Evolutionary conservation across 768 basidiomycete species (phyloP).

Genomic region (Pleurotus citrinopileatus): DNA sequence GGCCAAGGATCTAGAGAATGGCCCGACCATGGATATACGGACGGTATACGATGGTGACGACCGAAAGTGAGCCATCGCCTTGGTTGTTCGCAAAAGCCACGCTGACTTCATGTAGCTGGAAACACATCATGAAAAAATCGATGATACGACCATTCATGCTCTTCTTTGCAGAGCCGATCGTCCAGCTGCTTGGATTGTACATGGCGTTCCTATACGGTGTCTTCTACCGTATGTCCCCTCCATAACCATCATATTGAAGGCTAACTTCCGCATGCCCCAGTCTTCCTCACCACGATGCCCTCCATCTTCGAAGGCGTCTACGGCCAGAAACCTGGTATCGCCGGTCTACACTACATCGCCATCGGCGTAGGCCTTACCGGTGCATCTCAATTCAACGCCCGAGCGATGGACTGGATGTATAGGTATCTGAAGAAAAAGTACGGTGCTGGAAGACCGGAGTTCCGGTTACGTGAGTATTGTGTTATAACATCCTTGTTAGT

Average conservation of each 20-base stretch:
- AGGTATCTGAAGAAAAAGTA: constrained; percentile 47
- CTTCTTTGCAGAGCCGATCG: constrained; percentile 59
- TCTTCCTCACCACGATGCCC: constrained; percentile 67
- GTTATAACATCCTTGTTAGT: neutral
- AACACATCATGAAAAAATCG: constrained; percentile 45
- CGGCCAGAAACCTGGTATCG: constrained; percentile 50
- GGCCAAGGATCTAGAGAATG: constrained; percentile 48
- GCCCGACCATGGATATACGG: constrained; percentile 29
- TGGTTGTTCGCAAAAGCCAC: neutral
- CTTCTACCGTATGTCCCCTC: constrained; percentile 44
- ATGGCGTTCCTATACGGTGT: constrained; percentile 69
- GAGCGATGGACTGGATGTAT: constrained; percentile 54
- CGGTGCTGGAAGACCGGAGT: constrained; percentile 44
- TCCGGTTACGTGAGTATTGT: constrained; percentile 37
- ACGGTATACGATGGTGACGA: constrained; percentile 45
- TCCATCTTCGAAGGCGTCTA: constrained; percentile 56
- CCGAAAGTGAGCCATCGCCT: constrained; percentile 35
- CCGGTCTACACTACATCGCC: constrained; percentile 69
- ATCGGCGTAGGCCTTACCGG: constrained; percentile 61
- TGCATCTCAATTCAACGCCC: constrained; percentile 56
- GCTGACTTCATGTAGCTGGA: constrained; percentile 36
- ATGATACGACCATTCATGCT: constrained; percentile 68
- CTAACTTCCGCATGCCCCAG: constrained; percentile 26
- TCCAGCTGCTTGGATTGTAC: constrained; percentile 65
- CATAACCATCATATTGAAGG: neutral